Base-by-base conservation (phyloP, 768 basidiomycete species). In the Auricularia sp. region DNA sequence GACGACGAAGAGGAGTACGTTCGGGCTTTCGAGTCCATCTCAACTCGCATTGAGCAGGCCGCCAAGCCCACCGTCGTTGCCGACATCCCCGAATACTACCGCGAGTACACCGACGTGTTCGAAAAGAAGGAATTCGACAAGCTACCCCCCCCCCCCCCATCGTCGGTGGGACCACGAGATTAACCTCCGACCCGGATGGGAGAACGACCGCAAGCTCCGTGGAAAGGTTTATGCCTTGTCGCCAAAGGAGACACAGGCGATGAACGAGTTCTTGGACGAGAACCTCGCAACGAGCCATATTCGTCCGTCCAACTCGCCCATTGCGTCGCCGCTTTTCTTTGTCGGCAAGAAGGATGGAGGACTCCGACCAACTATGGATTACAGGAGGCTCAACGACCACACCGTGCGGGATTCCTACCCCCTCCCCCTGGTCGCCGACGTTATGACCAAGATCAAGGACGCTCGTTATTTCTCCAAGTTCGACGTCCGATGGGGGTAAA, bases 321-420 rank as follows among this genome's bases (percentile, higher is more conserved):
- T 70, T 3, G 66, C 73, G 5, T 68, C 69, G 0, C 68, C 73
- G 0, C 67, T 75, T 61, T 71, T 75, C 67, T 76, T 78, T 36
- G 65, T 77, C 6, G 72, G 72, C 24, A 78, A 78, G 69, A 75
- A 78, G 66, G 77, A 76, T 63, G 73, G 76, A 1, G 61, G 61
- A 0, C 65, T 78, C 1, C 64, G 70, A 1, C 70, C 70, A 0
- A 24, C 24, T 3, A 71, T 76, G 42, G 77, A 79, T 58, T 79
- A 79, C 59, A 62, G 70, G 29, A 18, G 61, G 6, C 51, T 66
- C 62, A 70, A 70, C 64, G 39, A 61, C 21, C 54, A 64, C 44
- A 70, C 68, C 14, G 62, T 66, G 42, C 62, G 62, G 62, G 62
- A 65, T 62, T 24, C 61, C 3, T 62, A 51, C 21, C 61, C 62